Evolutionary conservation across 164 flowering plant species (phyloP).

Genomic region (Liquidambar formosana): DNA sequence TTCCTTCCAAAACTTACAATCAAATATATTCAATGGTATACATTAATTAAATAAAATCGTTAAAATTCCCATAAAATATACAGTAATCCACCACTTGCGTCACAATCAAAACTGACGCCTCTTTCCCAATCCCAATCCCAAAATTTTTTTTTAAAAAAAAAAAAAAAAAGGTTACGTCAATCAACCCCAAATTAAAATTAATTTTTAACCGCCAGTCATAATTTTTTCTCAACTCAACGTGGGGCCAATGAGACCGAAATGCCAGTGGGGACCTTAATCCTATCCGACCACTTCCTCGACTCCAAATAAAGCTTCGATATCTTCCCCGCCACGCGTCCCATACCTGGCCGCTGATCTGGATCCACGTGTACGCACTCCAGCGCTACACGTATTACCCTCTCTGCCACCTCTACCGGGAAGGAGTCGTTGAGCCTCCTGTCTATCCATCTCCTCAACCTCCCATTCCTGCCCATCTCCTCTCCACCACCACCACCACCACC

Average conservation of each 20-base stretch:
- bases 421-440: slow-evolving; percentile 68
- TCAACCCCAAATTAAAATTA: background rate
- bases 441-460: slow-evolving; percentile 66
- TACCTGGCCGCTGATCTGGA: slow-evolving; percentile 57
- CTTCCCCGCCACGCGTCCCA: slow-evolving; percentile 70
- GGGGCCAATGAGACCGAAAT: slow-evolving; percentile 59
- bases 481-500: slow-evolving; percentile 15
- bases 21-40: too few species aligned
- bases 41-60: too few species aligned
- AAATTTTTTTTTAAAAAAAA: too few species aligned
- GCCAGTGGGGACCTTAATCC: slow-evolving; percentile 33
- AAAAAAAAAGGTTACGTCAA: background rate
- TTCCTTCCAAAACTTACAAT: too few species aligned
- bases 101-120: too few species aligned
- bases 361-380: slow-evolving; percentile 71
- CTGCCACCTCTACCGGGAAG: slow-evolving; percentile 68
- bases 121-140: too few species aligned
- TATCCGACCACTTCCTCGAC: slow-evolving; percentile 55
- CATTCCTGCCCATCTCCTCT: slow-evolving; percentile 20
- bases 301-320: slow-evolving; percentile 57
- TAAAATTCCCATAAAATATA: too few species aligned
- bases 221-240: slow-evolving; percentile 32
- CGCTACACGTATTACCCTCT: slow-evolving; percentile 55
- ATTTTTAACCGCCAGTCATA: too few species aligned
- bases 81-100: too few species aligned